Conservation (phyloP, 2,329 filamentous ascomycete species). For the Aureobasidium sp. region DNA sequence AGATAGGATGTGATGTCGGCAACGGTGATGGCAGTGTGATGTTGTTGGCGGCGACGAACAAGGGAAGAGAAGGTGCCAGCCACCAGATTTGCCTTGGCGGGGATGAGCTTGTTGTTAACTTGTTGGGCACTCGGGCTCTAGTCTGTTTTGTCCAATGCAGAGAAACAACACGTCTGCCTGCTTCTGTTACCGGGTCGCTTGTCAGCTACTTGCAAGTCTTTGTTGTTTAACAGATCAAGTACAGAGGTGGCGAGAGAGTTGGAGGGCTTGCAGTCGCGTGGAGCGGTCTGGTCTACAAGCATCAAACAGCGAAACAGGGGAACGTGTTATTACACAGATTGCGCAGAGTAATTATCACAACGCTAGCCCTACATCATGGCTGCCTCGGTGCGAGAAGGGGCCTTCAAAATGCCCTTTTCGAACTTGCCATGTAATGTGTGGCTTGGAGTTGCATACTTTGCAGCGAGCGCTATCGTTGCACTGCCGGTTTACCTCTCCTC, state of each 20-base stretch:
- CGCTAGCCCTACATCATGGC: constrained; percentile 9
- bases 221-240: neutral
- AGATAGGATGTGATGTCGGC: neutral
- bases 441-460: neutral
- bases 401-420: neutral
- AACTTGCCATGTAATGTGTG: neutral
- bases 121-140: neutral
- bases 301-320: neutral
- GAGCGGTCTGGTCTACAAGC: neutral
- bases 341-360: constrained; percentile 5
- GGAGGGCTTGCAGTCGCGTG: neutral
- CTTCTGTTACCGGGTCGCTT: neutral
- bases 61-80: too few species aligned
- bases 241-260: neutral
- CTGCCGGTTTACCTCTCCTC: neutral
- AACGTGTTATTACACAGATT: constrained; percentile 13
- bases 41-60: constrained; percentile 7
- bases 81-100: neutral
- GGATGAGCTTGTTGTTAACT: neutral
- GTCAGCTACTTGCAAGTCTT: neutral
- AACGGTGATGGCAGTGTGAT: neutral
- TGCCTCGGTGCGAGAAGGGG: neutral
- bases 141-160: neutral
- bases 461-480: neutral
- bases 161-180: neutral